Evolutionary conservation across 2,329 filamentous ascomycete species (phyloP), one percentile per base, ranked within the genome.

Genomic region (Botrytis byssoidea): DNA sequence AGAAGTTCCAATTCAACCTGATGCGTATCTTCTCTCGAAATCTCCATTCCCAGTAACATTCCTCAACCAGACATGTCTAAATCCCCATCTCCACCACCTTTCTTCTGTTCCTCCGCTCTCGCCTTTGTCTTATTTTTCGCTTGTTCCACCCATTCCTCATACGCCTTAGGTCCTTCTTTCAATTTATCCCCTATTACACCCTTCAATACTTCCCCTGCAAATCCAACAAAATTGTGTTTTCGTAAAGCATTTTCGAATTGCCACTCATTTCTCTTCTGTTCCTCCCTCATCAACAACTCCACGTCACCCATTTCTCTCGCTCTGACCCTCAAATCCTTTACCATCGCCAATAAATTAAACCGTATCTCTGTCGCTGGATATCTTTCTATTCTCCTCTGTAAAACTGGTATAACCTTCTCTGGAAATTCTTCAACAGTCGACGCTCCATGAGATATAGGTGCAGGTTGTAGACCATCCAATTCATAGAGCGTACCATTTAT

Each of bases 301-400:
- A 84, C 81, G 83, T 99, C 96, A 64, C 95, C 95, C 76, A 96
- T 89, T 82, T 97, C 93, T 73, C 88, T 86, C 46, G 95, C 95
- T 67, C 89, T 86, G 64, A 92, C 85, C 61, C 96, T 88, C 81
- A 95, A 85, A 84, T 99, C 96, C 76, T 91, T 87, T 78, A 95
- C 93, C 88, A 97, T 95, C 63, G 95, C 96, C 81, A 99, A 89
- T 71, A 99, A 86, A 83, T 99, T 99, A 86, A 99, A 99, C 63
- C 94, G 88, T 76, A 98, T 98, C 86, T 99, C 96, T 1, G 90
- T 88, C 29, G 89, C 85, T 25, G 94, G 94, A 83, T 99, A 98
- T 73, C 95, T 88, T 74, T 88, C 91, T 78, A 99, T 92, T 71
- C 96, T 89, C 73, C 92, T 87, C 83, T 93, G 93, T 74, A 99